phyloP scores from a whole-genome alignment of 179 eudicot species.

The Drosera spatulata region DNA sequence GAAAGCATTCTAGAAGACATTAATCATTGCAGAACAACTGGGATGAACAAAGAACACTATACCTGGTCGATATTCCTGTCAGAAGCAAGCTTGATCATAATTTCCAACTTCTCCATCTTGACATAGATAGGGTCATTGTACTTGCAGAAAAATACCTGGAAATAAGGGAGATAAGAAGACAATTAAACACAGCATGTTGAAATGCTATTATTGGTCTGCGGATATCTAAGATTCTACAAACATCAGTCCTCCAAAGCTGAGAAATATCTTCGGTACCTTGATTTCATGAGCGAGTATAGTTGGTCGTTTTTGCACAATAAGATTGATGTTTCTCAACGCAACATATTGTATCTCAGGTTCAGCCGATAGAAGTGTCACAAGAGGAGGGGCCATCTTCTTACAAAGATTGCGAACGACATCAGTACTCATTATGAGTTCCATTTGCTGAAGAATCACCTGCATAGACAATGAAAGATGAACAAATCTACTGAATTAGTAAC shows the following conservation, averaged over 20 bases:
- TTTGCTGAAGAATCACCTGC: constrained; percentile 97
- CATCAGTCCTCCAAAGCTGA: constrained; percentile 1
- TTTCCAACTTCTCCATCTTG: constrained; percentile 97
- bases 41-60: constrained; percentile 3
- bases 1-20: background rate
- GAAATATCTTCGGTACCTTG: constrained; percentile 46
- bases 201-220: background rate
- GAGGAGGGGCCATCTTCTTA: constrained; percentile 99
- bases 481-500: background rate
- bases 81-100: constrained; percentile 98
- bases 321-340: constrained; percentile 90
- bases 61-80: constrained; percentile 97
- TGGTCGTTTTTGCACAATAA: constrained; percentile 94
- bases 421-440: constrained; percentile 94
- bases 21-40: constrained; percentile 1
- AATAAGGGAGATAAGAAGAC: background rate
- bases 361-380: constrained; percentile 96
- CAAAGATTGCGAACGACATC: constrained; percentile 94
- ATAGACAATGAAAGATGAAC: constrained; percentile 1
- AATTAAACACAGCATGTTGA: too few relatives aligned
- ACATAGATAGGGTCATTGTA: constrained; percentile 98
- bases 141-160: constrained; percentile 90
- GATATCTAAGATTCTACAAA: background rate
- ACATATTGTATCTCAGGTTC: constrained; percentile 99
- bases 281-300: constrained; percentile 98